Evolutionary conservation across 345 rosid species (phyloP).

Genomic region (Boechera stricta): DNA sequence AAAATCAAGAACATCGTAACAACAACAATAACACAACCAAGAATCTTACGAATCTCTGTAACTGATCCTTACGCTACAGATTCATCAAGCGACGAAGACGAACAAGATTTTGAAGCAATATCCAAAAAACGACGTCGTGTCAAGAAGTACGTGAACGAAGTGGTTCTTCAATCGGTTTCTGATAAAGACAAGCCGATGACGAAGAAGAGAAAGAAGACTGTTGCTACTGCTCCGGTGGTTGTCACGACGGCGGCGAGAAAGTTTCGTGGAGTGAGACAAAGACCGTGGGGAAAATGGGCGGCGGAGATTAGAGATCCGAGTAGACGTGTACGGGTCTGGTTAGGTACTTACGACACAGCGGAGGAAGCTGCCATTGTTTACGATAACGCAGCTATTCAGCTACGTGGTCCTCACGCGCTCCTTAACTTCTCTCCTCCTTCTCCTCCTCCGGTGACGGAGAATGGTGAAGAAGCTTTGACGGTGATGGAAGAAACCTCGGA

Average conservation of each 20-base stretch:
- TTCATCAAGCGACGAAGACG: conserved; percentile 95
- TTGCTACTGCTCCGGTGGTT: not conserved
- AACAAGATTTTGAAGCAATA: conserved; percentile 26
- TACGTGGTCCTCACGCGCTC: conserved; percentile 89
- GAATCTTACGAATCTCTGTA: conserved; percentile 70
- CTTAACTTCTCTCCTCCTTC: conserved; percentile 74
- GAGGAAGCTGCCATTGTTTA: conserved; percentile 96
- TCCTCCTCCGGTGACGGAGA: conserved; percentile 50
- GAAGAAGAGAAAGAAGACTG: conserved; percentile 10
- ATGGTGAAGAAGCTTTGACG: conserved; percentile 1
- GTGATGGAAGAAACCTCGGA: not conserved
- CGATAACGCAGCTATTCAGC: conserved; percentile 90
- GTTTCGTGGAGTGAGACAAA: conserved; percentile 86
- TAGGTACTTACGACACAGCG: conserved; percentile 90
- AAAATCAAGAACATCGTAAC: conserved; percentile 36
- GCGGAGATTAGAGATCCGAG: conserved; percentile 97
- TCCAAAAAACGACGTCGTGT: conserved; percentile 45
- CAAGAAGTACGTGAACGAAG: conserved; percentile 74
- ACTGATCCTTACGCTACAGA: conserved; percentile 92
- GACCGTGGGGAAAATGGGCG: conserved; percentile 99
- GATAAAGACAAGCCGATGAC: not conserved
- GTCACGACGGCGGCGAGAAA: conserved; percentile 48
- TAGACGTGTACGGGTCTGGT: conserved; percentile 82
- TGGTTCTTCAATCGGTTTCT: conserved; percentile 52
- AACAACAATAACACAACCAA: conserved; percentile 8